phyloP scores from a whole-genome alignment of 2,329 filamentous ascomycete genomes.

The Tympanopsis confertula region DNA sequence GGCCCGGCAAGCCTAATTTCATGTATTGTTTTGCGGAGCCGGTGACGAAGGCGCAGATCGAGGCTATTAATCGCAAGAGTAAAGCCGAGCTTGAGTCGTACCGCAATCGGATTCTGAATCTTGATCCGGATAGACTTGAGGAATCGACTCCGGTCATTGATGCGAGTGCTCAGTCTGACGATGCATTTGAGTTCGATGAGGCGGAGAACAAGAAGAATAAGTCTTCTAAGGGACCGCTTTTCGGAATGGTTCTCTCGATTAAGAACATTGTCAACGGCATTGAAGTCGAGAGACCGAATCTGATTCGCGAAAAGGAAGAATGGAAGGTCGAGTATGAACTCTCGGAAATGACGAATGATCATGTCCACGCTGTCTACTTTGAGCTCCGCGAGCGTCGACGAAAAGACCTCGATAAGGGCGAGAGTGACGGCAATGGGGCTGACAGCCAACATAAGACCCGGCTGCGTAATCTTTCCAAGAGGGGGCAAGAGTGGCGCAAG shows the following conservation, averaged over 20 bases:
- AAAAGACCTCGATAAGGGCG: conserved; percentile 27
- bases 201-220: no score
- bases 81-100: conserved; percentile 56
- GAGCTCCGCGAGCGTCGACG: conserved; percentile 43
- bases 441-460: conserved; percentile 33
- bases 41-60: conserved; percentile 60
- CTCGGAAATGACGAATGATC: conserved; percentile 39
- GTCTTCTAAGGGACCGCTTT: no score
- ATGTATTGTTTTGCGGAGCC: conserved; percentile 91
- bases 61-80: conserved; percentile 59
- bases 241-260: conserved; percentile 62
- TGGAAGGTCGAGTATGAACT: conserved; percentile 77
- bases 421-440: conserved; percentile 24
- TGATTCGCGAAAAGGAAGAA: conserved; percentile 25
- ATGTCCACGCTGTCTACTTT: conserved; percentile 39
- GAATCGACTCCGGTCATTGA: conserved; percentile 4
- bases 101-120: conserved; percentile 48
- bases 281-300: conserved; percentile 47
- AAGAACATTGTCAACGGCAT: conserved; percentile 61
- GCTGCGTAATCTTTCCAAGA: conserved; percentile 11
- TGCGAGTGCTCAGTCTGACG: no score
- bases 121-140: conserved; percentile 20
- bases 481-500: background rate
- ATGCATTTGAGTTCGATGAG: no score
- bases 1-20: conserved; percentile 39